Base-by-base conservation (phyloP, 176 grass and related monocot species). In the Phoenix roebelenii region DNA sequence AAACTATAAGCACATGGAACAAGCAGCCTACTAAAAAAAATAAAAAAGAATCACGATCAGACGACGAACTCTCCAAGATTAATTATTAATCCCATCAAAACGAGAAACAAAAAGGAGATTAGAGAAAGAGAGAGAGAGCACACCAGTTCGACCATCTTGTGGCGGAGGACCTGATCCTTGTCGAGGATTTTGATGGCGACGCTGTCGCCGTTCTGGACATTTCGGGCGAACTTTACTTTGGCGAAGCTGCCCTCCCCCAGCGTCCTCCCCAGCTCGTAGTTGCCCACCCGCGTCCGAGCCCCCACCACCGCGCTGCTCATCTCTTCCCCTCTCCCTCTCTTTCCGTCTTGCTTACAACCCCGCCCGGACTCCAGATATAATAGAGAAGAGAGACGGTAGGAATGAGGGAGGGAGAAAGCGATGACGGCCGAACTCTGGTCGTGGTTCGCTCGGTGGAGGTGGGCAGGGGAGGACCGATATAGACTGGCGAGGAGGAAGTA, bases 91-190 rank as follows among this genome's bases (percentile, higher is more conserved):
- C 35, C 5, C 12, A 44, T 1, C 0, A 44, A 5, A 19, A 5
- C 5, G 57, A 52, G 19, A 20, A 50, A 15, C 15, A 15, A 23
- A 15, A 20, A 39, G 19, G 9, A 16, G 22, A 24, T 28, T 44
- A 44, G 35, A 44, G 9, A 12, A 1, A n/a, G 1, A 17, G 7
- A 1, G 0, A 5, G 7, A 17, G 1, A 18, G 28, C 35, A 12
- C 35, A 89, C 87, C 88, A 88, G 87, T 69, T 98, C 93, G 63
- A 98, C 76, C 93, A 98, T 98, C 84, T 81, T 92, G 79, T 98
- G 93, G 2, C 77, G 87, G 18, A 98, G 87, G 54, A 98, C 81
- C 55, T 89, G 81, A 17, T 83, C 69, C 59, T 86, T 89, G 75
- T 89, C 84, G 50, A 98, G 84, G 20, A 98, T 70, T 66, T 98